These are phyloP conservation scores for Priceomyces medius DNA, from an alignment of 805 yeast genomes.

Conservation along the genomic window DNA sequence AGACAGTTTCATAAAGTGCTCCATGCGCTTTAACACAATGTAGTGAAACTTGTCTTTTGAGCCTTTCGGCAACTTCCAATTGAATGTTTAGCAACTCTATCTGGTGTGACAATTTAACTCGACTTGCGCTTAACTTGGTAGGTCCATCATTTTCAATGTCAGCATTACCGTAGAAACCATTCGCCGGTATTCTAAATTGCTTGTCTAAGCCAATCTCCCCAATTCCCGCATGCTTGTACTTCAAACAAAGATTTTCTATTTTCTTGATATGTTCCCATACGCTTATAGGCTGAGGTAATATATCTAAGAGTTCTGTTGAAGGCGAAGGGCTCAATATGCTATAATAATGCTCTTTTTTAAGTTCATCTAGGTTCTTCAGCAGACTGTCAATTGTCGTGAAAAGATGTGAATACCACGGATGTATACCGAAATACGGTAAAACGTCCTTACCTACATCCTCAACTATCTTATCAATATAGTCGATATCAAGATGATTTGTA, in stretches of 20 bases:
- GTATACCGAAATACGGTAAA: constrained; percentile 67
- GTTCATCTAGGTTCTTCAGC: constrained; percentile 6
- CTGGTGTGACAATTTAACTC: constrained; percentile 71
- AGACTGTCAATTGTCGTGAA: constrained; percentile 36
- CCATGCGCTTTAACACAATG: constrained; percentile 88
- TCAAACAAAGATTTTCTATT: constrained; percentile 25
- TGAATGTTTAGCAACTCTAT: constrained; percentile 47
- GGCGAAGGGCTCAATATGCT: constrained; percentile 46
- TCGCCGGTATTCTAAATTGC: constrained; percentile 61
- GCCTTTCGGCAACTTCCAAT: constrained; percentile 52
- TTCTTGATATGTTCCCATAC: constrained; percentile 33
- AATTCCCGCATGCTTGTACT: constrained; percentile 38
- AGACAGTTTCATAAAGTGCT: constrained; percentile 46
- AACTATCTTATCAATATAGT: constrained; percentile 19
- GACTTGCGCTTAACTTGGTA: constrained; percentile 37
- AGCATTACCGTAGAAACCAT: constrained; percentile 51
- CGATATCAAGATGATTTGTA: constrained; percentile 36
- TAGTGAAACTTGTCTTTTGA: constrained; percentile 58
- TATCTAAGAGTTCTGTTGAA: constrained; percentile 35
- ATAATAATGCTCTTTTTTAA: constrained; percentile 56
- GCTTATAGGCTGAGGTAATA: constrained; percentile 61
- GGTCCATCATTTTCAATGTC: constrained; percentile 9
- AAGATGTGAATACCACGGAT: constrained; percentile 88
- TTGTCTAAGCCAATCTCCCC: constrained; percentile 96
- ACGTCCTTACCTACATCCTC: constrained; percentile 16